These are phyloP conservation scores for Clarireedia monteithiana DNA, from an alignment of 2,329 filamentous ascomycete species.

Conservation along the genomic window DNA sequence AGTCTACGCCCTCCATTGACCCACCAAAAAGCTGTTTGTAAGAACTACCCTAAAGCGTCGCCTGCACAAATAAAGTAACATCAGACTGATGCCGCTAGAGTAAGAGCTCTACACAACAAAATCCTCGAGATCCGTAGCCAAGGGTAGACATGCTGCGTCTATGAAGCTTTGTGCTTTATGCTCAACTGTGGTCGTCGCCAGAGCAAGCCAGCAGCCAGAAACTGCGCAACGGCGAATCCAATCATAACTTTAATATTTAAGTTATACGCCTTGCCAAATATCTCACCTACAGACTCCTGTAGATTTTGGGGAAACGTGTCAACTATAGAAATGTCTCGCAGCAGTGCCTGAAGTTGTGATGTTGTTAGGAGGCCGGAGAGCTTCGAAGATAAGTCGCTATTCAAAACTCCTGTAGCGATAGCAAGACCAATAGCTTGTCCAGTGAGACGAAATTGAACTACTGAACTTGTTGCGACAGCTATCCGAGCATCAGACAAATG, in stretches of 20 bases:
- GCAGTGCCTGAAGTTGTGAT: neutral
- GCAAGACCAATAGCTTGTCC: neutral
- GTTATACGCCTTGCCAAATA: neutral
- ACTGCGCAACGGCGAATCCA: neutral
- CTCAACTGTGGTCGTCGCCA: slow-evolving; percentile 2
- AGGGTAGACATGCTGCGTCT: neutral
- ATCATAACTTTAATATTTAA: neutral
- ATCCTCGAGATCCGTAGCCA: too few species aligned
- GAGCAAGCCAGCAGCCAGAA: neutral
- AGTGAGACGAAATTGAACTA: neutral
- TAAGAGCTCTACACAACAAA: too few species aligned
- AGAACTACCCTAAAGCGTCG: too few species aligned
- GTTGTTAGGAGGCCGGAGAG: neutral
- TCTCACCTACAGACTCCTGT: neutral
- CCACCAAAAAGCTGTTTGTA: too few species aligned
- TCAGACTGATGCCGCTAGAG: too few species aligned
- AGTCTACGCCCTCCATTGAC: too few species aligned
- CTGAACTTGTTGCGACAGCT: neutral
- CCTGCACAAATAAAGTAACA: too few species aligned
- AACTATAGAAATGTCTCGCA: neutral
- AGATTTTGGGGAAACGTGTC: neutral
- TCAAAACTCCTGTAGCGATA: neutral
- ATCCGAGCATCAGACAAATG: neutral
- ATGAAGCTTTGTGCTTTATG: slow-evolving; percentile 17
- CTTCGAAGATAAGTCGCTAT: neutral